Base-by-base conservation (phyloP, 2,329 filamentous ascomycete species). In the Claviceps lovelessii region DNA sequence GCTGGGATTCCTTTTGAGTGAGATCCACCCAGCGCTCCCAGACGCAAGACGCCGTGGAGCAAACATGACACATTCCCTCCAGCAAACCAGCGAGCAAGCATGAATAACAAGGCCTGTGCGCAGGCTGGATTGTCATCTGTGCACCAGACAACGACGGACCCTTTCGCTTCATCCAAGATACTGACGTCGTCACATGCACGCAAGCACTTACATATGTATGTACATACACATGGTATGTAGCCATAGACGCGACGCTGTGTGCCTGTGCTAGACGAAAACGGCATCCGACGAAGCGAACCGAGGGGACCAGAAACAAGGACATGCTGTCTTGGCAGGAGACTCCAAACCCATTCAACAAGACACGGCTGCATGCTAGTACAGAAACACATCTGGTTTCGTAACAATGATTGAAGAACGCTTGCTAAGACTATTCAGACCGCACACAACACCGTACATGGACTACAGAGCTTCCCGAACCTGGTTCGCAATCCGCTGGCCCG, bases 401-500 rank as follows among this genome's bases (percentile, higher is more conserved):
- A 23, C 28, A 19, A 31, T 33, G 7, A 33, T 33, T 9, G 9
- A 19, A 31, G n/a, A 33, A 39, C 46, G 46, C 52, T 54, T 19
- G 41, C 47, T 47, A 7, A 48, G 15, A 42, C 42, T 7, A 55
- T 52, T 10, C 44, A 33, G 41, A 31, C 29, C 54, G 28, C 44
- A 28, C 19, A 31, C 23, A 23, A 23, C 23, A 23, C 23, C 23
- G 23, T 23, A 23, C 23, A 23, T 15, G 19, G 19, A 31, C 58
- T 66, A 72, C 13, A 23, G 23, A 23, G 23, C 23, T 23, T 23
- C 23, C 23, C 23, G 23, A 23, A 3, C 23, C 23, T 23, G 23
- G 23, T 23, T 23, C 23, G 3, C 23, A 23, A 23, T 23, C 23
- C 23, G 23, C 23, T 23, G 23, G 23, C 23, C 23, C 23, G 23